These are phyloP conservation scores for Thraustochytrium sp. DNA, from an alignment of 352 stramenopile species.

Conservation along the genomic window DNA sequence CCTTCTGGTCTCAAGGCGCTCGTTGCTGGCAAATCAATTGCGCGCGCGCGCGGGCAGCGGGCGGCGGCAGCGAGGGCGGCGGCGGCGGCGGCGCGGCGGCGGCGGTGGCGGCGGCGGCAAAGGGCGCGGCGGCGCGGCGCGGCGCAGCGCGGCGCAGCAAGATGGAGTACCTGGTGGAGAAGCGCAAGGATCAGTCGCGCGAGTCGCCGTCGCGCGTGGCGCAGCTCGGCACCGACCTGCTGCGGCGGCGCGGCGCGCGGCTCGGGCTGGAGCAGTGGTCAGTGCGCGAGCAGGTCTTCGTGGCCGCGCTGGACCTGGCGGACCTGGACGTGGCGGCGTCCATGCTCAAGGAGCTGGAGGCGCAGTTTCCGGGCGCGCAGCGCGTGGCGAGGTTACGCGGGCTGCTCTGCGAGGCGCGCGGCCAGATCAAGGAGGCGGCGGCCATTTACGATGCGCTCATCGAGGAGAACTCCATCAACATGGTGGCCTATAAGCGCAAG, in stretches of 20 bases:
- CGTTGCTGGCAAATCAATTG: too few relatives aligned
- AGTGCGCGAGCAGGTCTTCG: slow-evolving; percentile 32
- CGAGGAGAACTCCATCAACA: slow-evolving; percentile 26
- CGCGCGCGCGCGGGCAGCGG: too few relatives aligned
- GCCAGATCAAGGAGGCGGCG: slow-evolving; percentile 28
- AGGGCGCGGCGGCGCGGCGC: too few relatives aligned
- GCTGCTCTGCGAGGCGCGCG: slow-evolving; percentile 9
- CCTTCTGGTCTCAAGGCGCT: too few relatives aligned
- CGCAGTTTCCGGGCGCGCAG: slow-evolving; percentile 7
- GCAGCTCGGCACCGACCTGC: background rate
- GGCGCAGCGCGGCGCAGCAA: too few relatives aligned
- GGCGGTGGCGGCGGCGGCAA: too few relatives aligned
- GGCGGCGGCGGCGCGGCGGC: too few relatives aligned
- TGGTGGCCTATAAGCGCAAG: slow-evolving; percentile 24
- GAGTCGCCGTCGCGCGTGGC: background rate
- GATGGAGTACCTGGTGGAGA: slow-evolving; percentile 13
- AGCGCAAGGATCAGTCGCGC: background rate
- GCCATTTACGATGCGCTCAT: background rate
- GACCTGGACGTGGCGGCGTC: background rate
- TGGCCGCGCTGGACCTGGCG: background rate
- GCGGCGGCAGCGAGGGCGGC: too few relatives aligned
- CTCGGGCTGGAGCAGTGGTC: slow-evolving; percentile 12
- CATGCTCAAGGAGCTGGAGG: slow-evolving; percentile 41
- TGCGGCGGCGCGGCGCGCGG: background rate
- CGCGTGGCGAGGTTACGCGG: slow-evolving; percentile 9